Evolutionary conservation across 352 stramenopile species (phyloP), one percentile per base, ranked within the genome.

Genomic region (Phytophthora pisi): DNA sequence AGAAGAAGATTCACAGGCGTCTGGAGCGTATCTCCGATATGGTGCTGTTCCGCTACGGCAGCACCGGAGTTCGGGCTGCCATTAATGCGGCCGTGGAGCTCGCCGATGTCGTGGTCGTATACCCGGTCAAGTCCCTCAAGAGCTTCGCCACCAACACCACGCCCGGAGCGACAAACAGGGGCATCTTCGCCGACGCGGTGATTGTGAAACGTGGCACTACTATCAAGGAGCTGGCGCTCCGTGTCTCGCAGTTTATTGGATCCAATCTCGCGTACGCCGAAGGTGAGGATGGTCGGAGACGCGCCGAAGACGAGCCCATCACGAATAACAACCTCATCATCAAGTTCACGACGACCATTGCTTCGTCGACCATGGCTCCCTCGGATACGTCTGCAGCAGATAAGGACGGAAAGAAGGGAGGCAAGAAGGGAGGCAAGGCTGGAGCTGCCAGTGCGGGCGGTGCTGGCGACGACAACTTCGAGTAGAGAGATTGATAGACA

Each of bases 1-100:
- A 95, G 28, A 88, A 88, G 43, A 96, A 95, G 58, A 90, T 96
- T 43, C 51, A 68, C 38, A 91, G 86, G 66, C 86, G 90, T 7
- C 70, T 97, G 11, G 88, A 96, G 50, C 86, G 89, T 56, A 95
- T 96, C 58, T 92, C 86, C 0, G 90, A 97, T 61, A 96, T 97
- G 87, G 90, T 97, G 57, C 72, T 97, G 18, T 97, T 96, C 61
- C 86, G 90, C n/a, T 95, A 92, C 58, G 87, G 88, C 24, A 93
- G 86, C 57, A 88, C 90, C 7, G 90, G 89, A 24, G 90, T 97
- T 51, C 88, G 86, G 42, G 82, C 79, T 10, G 89, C 89, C n/a
- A 93, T 97, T 64, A 93, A 96, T 52, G 84, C 87, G 3, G 90
- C 89, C 4, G 90, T 97, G 34, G 84, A 93, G 55, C 66, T 95